A percentile compares a stretch with the other conserved stretches of the same genome.
Conservation (phyloP, 768 basidiomycete species). For the Agrocybe chaxingu region DNA sequence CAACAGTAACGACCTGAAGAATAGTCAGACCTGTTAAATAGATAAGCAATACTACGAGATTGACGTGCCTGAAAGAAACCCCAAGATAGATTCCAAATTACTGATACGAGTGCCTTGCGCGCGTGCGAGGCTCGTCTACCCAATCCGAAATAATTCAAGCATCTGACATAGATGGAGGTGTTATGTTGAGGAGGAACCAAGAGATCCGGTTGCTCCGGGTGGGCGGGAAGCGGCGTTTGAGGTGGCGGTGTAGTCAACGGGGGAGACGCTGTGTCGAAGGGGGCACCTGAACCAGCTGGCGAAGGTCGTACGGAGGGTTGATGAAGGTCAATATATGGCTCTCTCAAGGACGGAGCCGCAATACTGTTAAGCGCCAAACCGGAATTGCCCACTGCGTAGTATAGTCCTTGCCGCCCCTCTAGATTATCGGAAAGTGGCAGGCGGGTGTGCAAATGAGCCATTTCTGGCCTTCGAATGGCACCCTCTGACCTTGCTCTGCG, state of each 20-base stretch:
- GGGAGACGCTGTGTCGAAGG: background rate
- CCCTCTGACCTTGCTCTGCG: too few species aligned
- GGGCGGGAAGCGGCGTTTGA: background rate
- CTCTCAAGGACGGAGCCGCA: too few species aligned
- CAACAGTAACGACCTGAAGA: slow-evolving; percentile 47
- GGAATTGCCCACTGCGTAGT: too few species aligned
- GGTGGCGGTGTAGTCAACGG: background rate
- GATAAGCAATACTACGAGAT: background rate
- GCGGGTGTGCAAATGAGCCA: too few species aligned
- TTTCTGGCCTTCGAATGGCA: too few species aligned
- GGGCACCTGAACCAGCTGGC: background rate
- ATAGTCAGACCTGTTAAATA: background rate
- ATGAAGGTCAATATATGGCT: too few species aligned
- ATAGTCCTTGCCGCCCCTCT: too few species aligned
- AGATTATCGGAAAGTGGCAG: too few species aligned
- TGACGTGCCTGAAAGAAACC: slow-evolving; percentile 46
- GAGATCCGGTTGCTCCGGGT: slow-evolving; percentile 1
- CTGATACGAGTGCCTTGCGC: slow-evolving; percentile 50
- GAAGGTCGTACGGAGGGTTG: background rate
- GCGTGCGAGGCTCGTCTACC: slow-evolving; percentile 49
- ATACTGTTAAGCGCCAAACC: too few species aligned
- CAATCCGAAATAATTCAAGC: slow-evolving; percentile 45
- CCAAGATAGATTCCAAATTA: slow-evolving; percentile 49
- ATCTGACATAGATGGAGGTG: slow-evolving; percentile 21
- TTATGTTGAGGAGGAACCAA: slow-evolving; percentile 16